Evolutionary conservation across 1,284 basidiomycete species (phyloP).

Genomic region (Albatrellus sp.): DNA sequence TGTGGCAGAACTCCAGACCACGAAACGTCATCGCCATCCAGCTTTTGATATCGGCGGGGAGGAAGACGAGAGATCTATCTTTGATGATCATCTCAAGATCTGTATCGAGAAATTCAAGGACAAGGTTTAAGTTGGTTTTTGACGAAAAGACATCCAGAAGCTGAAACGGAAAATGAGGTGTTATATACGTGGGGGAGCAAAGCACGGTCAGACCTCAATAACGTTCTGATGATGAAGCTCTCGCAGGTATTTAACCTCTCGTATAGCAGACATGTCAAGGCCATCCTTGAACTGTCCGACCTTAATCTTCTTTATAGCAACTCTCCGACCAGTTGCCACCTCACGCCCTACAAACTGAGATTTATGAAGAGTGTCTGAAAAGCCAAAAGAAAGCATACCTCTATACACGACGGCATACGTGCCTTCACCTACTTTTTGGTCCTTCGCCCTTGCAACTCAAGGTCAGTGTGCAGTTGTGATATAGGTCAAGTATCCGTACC

Average conservation of each 20-base stretch:
- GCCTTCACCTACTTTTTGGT: slow-evolving; percentile 89
- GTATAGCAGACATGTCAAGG: slow-evolving; percentile 95
- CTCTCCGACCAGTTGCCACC: slow-evolving; percentile 55
- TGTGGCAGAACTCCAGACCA: slow-evolving; percentile 94
- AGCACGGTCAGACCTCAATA: slow-evolving; percentile 57
- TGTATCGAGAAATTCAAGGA: slow-evolving; percentile 95
- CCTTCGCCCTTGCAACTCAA: slow-evolving; percentile 52
- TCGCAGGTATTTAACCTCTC: slow-evolving; percentile 94
- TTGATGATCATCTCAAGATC: slow-evolving; percentile 97
- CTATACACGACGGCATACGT: slow-evolving; percentile 95
- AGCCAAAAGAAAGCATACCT: slow-evolving; percentile 34
- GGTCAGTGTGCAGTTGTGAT: background rate
- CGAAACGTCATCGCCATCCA: slow-evolving; percentile 99
- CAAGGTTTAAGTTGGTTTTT: slow-evolving; percentile 93
- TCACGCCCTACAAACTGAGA: slow-evolving; percentile 41
- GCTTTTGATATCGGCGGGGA: slow-evolving; percentile 93
- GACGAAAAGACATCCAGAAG: slow-evolving; percentile 95
- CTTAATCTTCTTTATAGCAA: slow-evolving; percentile 99
- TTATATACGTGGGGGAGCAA: background rate
- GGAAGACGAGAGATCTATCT: slow-evolving; percentile 83
- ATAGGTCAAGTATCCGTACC: slow-evolving; percentile 28
- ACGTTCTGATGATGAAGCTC: slow-evolving; percentile 93
- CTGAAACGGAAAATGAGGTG: slow-evolving; percentile 26
- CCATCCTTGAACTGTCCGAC: slow-evolving; percentile 96
- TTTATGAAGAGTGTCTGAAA: background rate